Evolutionary conservation across 768 basidiomycete species (phyloP), one percentile per base, ranked within the genome.

Genomic region (Coprinopsis sp.): DNA sequence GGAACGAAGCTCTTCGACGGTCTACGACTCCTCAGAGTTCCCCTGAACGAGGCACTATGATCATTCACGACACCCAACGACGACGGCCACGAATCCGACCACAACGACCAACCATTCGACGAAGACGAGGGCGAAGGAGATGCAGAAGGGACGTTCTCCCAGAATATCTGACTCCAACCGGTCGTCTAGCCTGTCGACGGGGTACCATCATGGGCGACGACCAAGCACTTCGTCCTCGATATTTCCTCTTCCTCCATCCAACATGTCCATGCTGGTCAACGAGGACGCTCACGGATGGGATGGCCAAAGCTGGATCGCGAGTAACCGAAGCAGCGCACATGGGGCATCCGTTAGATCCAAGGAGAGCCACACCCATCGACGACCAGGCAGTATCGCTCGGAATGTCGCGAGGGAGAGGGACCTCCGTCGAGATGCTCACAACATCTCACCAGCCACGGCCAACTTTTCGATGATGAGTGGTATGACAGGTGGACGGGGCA

Each of bases 181-280:
- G 63, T 33, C 57, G 62, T 40, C 52, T 59, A 43, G 56, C 51
- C 19, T 22, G 16, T 19, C 25, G 8, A n/a, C 27, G 16, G 33
- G 27, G 16, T 22, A 18, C 13, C 19, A 19, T 21, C 37, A 33
- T 38, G 53, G 25, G 49, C 62, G 70, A 41, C 63, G 70, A 19
- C 58, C 64, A n/a, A 73, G 73, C 60, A 59, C 69, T 27, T 64
- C 80, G 1, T 87, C 84, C 1, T 88, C 86, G 1, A 69, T 83
- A 25, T 89, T 89, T 56, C 80, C 77, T 7, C 63, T 68, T 2
- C 71, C 79, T 10, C 87, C 87, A 0, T 69, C 75, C 34, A 87
- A 87, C 54, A 89, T 90, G 87, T 76, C 84, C 16, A 72, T 90
- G 74, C 64, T 90, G 1, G 59, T 83, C 21, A 68, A 78, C 50